Conservation (phyloP, 2,329 filamentous ascomycete species). For the Xylariomycetidae sp. region DNA sequence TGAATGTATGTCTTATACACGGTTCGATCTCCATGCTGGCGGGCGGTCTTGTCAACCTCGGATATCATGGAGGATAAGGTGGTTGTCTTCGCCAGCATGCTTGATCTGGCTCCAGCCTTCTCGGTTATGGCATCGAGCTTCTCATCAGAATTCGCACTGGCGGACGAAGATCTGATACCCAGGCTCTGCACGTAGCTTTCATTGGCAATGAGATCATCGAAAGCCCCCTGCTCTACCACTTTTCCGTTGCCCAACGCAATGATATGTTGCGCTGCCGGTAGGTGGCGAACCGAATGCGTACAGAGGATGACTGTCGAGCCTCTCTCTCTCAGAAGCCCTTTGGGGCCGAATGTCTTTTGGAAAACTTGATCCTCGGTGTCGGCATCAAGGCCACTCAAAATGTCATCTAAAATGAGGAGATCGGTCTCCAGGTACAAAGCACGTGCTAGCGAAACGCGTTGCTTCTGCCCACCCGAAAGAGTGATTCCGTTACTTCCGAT, state of each 20-base stretch:
- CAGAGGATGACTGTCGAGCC: conserved; percentile 29
- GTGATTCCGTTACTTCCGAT: conserved; percentile 41
- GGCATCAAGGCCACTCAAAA: conserved; percentile 31
- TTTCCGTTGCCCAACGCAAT: conserved; percentile 38
- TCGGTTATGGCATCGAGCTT: conserved; percentile 1
- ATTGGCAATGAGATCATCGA: conserved; percentile 29
- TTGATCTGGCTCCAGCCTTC: background rate
- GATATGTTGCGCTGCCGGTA: conserved; percentile 41
- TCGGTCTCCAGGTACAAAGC: conserved; percentile 26
- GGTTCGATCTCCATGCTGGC: conserved; percentile 15
- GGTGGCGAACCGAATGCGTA: conserved; percentile 33
- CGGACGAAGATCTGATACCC: conserved; percentile 9
- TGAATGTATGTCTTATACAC: conserved; percentile 20
- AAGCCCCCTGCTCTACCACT: conserved; percentile 40
- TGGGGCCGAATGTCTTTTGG: conserved; percentile 21
- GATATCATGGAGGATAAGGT: conserved; percentile 2
- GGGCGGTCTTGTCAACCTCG: conserved; percentile 5
- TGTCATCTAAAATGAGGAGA: conserved; percentile 30
- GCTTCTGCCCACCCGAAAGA: conserved; percentile 43
- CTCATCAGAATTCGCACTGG: conserved; percentile 7
- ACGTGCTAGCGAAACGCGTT: conserved; percentile 32
- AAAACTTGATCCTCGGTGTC: conserved; percentile 29
- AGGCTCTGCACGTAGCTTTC: conserved; percentile 19
- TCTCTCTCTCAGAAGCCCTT: conserved; percentile 20
- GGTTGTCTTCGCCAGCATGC: conserved; percentile 1